Base-by-base conservation (phyloP, 1,284 basidiomycete species). In the Papiliotrema terrestris region DNA sequence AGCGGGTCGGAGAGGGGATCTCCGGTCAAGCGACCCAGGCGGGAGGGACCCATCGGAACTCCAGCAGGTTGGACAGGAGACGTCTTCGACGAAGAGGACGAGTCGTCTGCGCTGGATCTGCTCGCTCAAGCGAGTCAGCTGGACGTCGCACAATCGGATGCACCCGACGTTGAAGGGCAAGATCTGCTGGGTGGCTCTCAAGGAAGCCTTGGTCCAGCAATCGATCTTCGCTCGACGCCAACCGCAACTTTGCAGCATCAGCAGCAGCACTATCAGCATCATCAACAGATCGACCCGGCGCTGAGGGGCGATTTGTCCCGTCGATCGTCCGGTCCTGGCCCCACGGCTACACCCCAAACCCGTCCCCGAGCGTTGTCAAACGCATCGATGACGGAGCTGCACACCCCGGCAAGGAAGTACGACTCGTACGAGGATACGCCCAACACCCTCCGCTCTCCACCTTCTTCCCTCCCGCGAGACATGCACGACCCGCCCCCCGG, bases 121-220 rank as follows among this genome's bases (percentile, higher is more conserved):
- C 55, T 75, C 1, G 68, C 69, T 2, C 71, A 72, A 52, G 73
- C 73, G 1, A 71, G 67, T 49, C 69, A 72, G 52, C 61, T 71
- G 14, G 69, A 68, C 32, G 61, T 59, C 13, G 53, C 54, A 13
- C 60, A 60, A 52, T 44, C 51, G 47, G 57, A 36, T 15, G 41
- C 43, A 8, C 15, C 41, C 32, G 36, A 22, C 8, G 55, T 57
- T 9, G 35, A 38, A 19, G 25, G 6, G 11, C 29, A 5, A 11
- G 48, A 49, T 5, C 22, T 22, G 37, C 32, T n/a, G 15, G 13
- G 19, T 11, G 23, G n/a, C 3, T 45, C 35, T 8, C 29, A 29
- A 20, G 32, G 42, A 17, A 57, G 63, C 0, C 58, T 73, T 2
- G 73, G 66, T 14, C 70, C 70, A 2, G 69, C 71, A 2, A 69